Evolutionary conservation across 2,329 filamentous ascomycete genomes (phyloP), one percentile per base, ranked within the genome.

Genomic region (Herpotrichia juniperi): DNA sequence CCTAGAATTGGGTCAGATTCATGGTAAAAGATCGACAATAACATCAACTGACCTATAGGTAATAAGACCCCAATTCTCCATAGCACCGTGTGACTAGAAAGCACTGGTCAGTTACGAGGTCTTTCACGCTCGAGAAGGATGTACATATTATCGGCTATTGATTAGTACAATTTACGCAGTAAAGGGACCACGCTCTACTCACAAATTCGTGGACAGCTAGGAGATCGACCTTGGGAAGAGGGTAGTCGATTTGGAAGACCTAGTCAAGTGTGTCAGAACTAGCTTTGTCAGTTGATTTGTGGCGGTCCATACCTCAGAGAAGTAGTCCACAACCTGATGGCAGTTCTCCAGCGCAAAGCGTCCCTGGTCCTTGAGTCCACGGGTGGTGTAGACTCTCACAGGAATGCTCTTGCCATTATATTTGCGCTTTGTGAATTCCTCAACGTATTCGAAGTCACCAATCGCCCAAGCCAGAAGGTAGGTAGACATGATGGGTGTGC

Each of bases 61-160:
- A 52, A 99, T 91, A 48, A 99, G 81, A 72, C 93, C 93, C 93
- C 93, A 97, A 75, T 97, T 97, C 82, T 97, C 93, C 93, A 97
- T 97, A 57, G 93, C 93, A 61, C 93, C 93, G 53, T 83, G 81
- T 66, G 81, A 83, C 81, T 83, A 77, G 59, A 62, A 71, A 59
- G 46, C 64, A 63, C 56, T 46, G 67, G 72, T 82, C 66, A 83
- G 79, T 61, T 35, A 30, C 25, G n/a, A 35, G 21, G 35, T 24
- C 24, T 22, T 17, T 24, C 12, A 21, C 4, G 19, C 4, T 35
- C 11, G 42, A 30, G 46, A 24, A 50, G 51, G 60, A 56, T 59
- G 62, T 68, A 78, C 72, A 51, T 74, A 75, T 78, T 51, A 78
- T 76, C 68, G 73, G 70, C 74, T 54, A 61, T 42, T 32, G 31